Evolutionary conservation across 345 rosid genomes (phyloP), one percentile per base, ranked within the genome.

Genomic region (Pugionium cornutum): DNA sequence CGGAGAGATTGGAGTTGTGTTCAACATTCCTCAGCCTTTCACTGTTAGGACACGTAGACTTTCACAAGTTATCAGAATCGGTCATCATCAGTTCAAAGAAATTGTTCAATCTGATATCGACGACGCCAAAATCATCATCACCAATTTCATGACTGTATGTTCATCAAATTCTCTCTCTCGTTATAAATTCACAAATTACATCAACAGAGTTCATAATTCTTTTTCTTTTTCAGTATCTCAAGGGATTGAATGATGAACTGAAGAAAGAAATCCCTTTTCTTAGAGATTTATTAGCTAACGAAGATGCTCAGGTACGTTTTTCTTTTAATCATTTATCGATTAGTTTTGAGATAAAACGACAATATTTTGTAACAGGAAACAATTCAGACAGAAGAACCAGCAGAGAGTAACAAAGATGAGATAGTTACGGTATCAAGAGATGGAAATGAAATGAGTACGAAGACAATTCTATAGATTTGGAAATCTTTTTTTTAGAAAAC

Each of bases 1-100:
- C 47, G 99, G 99, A 76, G 99, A 92, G 66, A 81, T 92, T 57
- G 97, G 95, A 40, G 98, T 92, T 44, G 48, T 89, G 11, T 89
- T 92, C 81, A 92, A 92, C 72, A 78, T 88, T 70, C 97, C 96
- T 36, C 98, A 92, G 69, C 98, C 97, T 37, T 73, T 73, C 67
- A 67, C 77, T 1, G 77, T 73, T 32, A 67, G 77, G 44, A 92
- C 97, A 44, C 82, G 78, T 53, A 78, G 88, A 72, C 96, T 92
- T 53, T 89, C 96, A 70, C 97, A 92, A 75, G 90, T 92, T 64
- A 83, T 92, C 50, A 70, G 90, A 68, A 81, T 92, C 30, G 81
- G 96, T 75, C 96, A 92, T 68, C 87, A 86, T 58, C 68, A 77
- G 47, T 85, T 92, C 77, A 89, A 92, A 80, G 96, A 89, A 75